Evolutionary conservation across 192 early-diverging fungal species (phyloP).

Genomic region (Gryganskiella cystojenkinii): DNA sequence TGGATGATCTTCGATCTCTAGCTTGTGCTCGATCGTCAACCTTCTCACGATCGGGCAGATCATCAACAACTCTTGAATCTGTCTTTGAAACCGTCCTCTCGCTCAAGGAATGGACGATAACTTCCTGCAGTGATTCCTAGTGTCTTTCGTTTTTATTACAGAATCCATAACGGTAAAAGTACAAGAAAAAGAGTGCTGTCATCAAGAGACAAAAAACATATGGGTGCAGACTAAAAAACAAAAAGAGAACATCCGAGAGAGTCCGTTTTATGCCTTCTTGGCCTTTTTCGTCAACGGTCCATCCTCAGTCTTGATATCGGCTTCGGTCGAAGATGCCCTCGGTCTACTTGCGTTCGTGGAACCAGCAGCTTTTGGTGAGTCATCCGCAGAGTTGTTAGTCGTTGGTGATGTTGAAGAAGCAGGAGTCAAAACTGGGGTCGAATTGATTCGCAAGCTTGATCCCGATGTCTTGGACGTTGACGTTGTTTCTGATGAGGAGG

Average conservation of each 20-base stretch:
- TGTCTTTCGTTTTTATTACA: background rate
- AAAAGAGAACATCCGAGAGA: background rate
- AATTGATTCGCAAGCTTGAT: constrained; percentile 37
- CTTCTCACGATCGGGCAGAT: no score
- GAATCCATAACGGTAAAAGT: constrained; percentile 6
- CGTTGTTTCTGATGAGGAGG: constrained; percentile 4
- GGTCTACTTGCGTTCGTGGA: constrained; percentile 11
- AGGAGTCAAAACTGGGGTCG: constrained; percentile 29
- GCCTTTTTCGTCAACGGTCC: constrained; percentile 30
- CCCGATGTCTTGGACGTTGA: constrained; percentile 10
- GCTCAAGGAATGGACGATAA: background rate
- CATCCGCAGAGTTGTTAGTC: constrained; percentile 24
- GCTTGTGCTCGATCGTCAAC: no score
- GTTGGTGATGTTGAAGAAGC: constrained; percentile 23
- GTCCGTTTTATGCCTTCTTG: constrained; percentile 22
- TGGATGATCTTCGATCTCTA: no score
- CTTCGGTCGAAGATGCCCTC: background rate
- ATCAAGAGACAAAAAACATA: background rate
- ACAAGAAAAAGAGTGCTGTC: background rate
- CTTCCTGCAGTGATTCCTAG: background rate
- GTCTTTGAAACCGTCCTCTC: background rate
- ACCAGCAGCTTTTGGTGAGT: constrained; percentile 14
- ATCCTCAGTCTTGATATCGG: background rate
- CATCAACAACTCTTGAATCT: no score
- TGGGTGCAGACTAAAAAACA: background rate